Evolutionary conservation across 2,329 filamentous ascomycete species (phyloP).

Genomic region (Colletotrichum sp.): DNA sequence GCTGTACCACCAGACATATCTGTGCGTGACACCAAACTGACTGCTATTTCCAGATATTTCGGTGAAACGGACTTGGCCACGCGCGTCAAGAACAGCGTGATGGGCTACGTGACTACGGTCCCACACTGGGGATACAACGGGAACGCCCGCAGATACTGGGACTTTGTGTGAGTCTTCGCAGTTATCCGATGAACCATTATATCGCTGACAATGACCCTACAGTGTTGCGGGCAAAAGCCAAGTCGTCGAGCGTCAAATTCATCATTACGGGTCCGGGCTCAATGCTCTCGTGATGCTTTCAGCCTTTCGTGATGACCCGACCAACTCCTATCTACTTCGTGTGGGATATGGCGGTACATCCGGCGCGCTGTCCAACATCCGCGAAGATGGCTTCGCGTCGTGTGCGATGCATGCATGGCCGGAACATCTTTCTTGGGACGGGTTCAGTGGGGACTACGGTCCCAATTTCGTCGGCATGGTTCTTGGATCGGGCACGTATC

Average conservation of each 20-base stretch:
- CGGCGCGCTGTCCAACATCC: slow-evolving; percentile 59
- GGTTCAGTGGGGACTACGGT: slow-evolving; percentile 62
- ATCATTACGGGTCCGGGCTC: slow-evolving; percentile 66
- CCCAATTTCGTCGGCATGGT: slow-evolving; percentile 56
- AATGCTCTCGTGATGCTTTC: slow-evolving; percentile 60
- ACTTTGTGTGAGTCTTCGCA: slow-evolving; percentile 33
- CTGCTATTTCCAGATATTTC: slow-evolving; percentile 41
- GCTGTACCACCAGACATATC: no score
- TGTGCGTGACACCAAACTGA: no score
- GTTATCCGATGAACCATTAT: no score
- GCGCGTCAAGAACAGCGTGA: slow-evolving; percentile 57
- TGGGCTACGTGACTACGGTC: slow-evolving; percentile 61
- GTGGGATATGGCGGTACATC: slow-evolving; percentile 58
- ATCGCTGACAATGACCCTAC: accelerated
- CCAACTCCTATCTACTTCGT: slow-evolving; percentile 54
- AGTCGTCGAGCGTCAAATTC: slow-evolving; percentile 54
- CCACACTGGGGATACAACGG: slow-evolving; percentile 68
- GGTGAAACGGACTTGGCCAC: slow-evolving; percentile 44
- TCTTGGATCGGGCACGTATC: slow-evolving; percentile 53
- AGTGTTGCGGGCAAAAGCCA: slow-evolving; percentile 46
- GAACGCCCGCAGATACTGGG: slow-evolving; percentile 65
- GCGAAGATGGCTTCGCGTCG: slow-evolving; percentile 57
- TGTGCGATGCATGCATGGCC: slow-evolving; percentile 63
- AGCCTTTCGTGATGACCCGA: slow-evolving; percentile 49
- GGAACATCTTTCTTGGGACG: slow-evolving; percentile 60